Evolutionary conservation across 2,329 filamentous ascomycete species (phyloP), one percentile per base, ranked within the genome.

Genomic region (Hypoxylon sp.): DNA sequence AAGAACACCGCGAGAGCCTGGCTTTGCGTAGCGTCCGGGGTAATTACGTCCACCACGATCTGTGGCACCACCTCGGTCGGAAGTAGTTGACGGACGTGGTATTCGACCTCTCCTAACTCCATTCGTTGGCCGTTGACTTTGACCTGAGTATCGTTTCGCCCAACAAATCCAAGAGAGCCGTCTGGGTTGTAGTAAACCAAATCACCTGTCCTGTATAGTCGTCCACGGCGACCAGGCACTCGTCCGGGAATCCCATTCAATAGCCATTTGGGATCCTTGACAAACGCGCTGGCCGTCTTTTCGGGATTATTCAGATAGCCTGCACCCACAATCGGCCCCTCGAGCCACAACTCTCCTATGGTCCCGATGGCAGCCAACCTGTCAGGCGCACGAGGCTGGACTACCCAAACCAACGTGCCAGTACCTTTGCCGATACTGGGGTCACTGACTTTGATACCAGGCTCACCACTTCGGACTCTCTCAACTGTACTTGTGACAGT

Each of bases 71-170:
- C n/a, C 10, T 11, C 31, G 26, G n/a, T 24, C n/a, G 47, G 22
- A 37, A 64, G 46, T 24, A 33, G 67, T 2, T 63, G 24, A n/a
- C 50, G 52, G 10, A 70, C 37, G 10, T 71, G 64, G 33, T 67
- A 46, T 59, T 77, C 74, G 3, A 76, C 66, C 8, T 78, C 47
- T 17, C 17, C 24, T 14, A 51, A 51, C 75, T 85, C 88, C 60
- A 86, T 55, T 5, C 73, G 71, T 31, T 83, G 87, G 26, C 88
- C 88, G 35, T 82, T 80, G 14, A 88, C 77, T 74, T 89, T 89
- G 29, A 88, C 81, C 73, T 78, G 75, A 5, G 58, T 64, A 71
- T 88, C 86, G 69, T 84, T 85, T 37, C 86, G 80, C 52, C 74
- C 74, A 6, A 74, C 35, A 52, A 74, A 78, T 73, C 59, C 48